Evolutionary conservation across 805 yeast genomes (phyloP).

Genomic region (Candida pini): DNA sequence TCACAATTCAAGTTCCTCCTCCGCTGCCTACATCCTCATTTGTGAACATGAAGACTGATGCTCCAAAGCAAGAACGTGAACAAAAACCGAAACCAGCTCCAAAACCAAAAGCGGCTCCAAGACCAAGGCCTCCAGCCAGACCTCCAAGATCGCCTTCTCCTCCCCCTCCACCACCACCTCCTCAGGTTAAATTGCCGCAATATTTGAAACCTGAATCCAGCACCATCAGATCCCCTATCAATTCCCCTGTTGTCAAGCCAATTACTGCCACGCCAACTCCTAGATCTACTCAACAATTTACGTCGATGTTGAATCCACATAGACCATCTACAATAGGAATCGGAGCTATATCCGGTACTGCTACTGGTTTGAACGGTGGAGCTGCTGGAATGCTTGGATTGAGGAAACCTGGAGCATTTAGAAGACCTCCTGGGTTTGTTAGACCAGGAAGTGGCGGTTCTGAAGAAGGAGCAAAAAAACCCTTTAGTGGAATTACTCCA

Average conservation of each 20-base stretch:
- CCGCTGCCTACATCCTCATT: too few species aligned
- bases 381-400: conserved; percentile 14
- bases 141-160: background rate
- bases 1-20: too few species aligned
- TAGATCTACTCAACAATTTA: background rate
- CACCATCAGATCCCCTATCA: conserved; percentile 6
- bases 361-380: background rate
- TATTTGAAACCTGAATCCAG: conserved; percentile 24
- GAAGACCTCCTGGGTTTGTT: conserved; percentile 23
- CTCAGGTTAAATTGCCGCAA: conserved; percentile 25
- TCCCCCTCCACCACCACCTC: conserved; percentile 8
- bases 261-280: conserved; percentile 8
- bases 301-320: conserved; percentile 1
- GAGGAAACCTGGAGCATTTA: conserved; percentile 30
- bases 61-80: conserved; percentile 4
- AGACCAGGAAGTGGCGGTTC: background rate
- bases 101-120: conserved; percentile 4
- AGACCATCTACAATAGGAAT: conserved; percentile 10
- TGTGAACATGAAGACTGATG: too few species aligned
- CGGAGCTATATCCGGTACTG: conserved; percentile 2
- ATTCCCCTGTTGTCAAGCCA: conserved; percentile 12
- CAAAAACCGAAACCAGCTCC: conserved; percentile 3
- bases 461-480: conserved; percentile 7
- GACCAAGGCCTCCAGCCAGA: conserved; percentile 6
- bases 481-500: conserved; percentile 16